Conservation (phyloP, 768 basidiomycete genomes). For the Boletus coccyginus region DNA sequence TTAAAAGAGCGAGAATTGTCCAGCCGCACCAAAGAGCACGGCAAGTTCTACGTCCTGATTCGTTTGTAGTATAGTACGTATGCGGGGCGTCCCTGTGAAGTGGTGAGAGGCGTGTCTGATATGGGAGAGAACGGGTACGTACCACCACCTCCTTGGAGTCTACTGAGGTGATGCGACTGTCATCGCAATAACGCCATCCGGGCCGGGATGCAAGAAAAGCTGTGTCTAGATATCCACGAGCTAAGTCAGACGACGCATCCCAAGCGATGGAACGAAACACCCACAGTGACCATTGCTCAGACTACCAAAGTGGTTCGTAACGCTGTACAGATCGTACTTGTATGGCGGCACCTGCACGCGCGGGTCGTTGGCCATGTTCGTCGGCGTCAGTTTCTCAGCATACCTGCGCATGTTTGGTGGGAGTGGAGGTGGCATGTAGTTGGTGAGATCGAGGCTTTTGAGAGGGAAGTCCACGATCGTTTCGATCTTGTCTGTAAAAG, state of each 20-base stretch:
- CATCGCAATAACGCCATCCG: conserved; percentile 93
- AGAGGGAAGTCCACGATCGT: conserved; percentile 90
- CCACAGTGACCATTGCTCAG: conserved; percentile 94
- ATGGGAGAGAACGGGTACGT: conserved; percentile 30
- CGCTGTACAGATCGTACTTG: conserved; percentile 90
- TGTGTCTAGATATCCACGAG: conserved; percentile 59
- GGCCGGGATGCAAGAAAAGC: conserved; percentile 85
- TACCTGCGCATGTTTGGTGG: conserved; percentile 59
- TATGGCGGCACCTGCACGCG: conserved; percentile 84
- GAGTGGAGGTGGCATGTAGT: conserved; percentile 82
- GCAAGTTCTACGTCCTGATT: conserved; percentile 28
- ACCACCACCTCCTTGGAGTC: conserved; percentile 84
- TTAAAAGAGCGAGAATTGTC: conserved; percentile 1
- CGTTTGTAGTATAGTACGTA: conserved; percentile 84
- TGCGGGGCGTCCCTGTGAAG: conserved; percentile 56
- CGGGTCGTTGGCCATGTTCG: conserved; percentile 57
- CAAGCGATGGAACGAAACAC: conserved; percentile 29
- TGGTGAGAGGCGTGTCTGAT: conserved; percentile 19
- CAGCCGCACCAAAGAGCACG: background rate
- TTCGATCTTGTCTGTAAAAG: conserved; percentile 95
- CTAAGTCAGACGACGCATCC: background rate
- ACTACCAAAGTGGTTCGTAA: conserved; percentile 95
- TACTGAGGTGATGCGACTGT: conserved; percentile 76
- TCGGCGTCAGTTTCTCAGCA: conserved; percentile 37
- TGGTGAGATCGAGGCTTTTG: conserved; percentile 59